These are phyloP conservation scores for Cercospora sp. DNA, from an alignment of 2,329 filamentous ascomycete species.

Conservation along the genomic window DNA sequence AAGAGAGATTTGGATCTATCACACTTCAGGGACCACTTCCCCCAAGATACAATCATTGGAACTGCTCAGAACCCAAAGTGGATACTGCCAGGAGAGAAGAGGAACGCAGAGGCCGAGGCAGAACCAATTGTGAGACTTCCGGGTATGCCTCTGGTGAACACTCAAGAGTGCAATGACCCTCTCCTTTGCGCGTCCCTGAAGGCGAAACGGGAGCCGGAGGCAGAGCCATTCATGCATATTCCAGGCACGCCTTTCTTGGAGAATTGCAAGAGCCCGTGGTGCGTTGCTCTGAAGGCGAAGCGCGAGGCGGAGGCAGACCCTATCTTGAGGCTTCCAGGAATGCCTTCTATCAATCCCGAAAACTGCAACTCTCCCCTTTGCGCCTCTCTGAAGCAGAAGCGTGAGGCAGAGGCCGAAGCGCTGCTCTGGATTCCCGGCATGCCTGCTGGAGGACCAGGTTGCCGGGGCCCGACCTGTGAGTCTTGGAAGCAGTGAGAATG, in stretches of 20 bases:
- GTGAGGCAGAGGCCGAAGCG: neutral
- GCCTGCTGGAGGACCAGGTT: neutral
- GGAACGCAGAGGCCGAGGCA: conserved; percentile 1
- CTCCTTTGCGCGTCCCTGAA: neutral
- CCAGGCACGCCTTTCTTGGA: neutral
- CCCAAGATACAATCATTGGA: neutral
- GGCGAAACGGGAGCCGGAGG: neutral
- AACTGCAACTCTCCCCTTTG: neutral
- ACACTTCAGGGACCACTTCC: neutral
- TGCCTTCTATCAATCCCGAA: neutral
- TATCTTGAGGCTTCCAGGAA: neutral
- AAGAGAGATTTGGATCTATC: neutral
- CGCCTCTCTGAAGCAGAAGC: neutral
- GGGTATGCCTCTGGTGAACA: neutral
- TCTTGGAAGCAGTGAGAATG: neutral
- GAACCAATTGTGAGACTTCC: neutral
- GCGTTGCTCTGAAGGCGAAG: neutral
- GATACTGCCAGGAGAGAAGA: neutral
- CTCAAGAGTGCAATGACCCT: neutral
- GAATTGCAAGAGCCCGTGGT: neutral
- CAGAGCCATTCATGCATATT: neutral
- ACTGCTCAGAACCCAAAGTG: neutral
- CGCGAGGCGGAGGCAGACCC: neutral
- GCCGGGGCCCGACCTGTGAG: neutral
- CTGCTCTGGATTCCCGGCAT: neutral